Percentiles rank a stretch among this genome's conserved stretches.
These are phyloP conservation scores for Choiromyces venosus DNA, from an alignment of 495 filamentous ascomycete genomes.

Conservation along the genomic window DNA sequence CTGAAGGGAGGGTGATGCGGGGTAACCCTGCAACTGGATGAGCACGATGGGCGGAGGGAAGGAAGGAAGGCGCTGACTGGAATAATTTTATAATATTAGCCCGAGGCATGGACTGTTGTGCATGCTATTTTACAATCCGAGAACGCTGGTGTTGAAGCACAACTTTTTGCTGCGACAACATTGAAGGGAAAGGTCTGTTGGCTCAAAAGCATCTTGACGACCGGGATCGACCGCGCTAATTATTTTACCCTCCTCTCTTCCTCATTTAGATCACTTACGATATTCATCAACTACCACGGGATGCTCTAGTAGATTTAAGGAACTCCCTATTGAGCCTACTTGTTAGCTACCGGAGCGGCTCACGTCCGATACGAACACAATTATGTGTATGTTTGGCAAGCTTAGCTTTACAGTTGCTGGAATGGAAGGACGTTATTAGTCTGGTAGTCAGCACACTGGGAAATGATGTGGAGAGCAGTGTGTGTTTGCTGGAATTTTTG, in stretches of 20 bases:
- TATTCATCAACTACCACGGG: slow-evolving; percentile 73
- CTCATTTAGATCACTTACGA: slow-evolving; percentile 74
- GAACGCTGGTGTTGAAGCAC: slow-evolving; percentile 68
- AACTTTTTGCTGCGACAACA: slow-evolving; percentile 93
- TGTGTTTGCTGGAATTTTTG: slow-evolving; percentile 89
- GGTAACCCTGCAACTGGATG: slow-evolving; percentile 37
- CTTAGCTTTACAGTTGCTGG: slow-evolving; percentile 88
- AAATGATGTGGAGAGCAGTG: slow-evolving; percentile 64
- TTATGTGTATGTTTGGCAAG: slow-evolving; percentile 90
- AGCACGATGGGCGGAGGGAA: slow-evolving; percentile 30
- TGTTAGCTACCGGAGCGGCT: slow-evolving; percentile 69
- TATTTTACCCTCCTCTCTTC: neutral
- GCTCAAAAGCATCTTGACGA: slow-evolving; percentile 12
- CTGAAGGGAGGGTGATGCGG: slow-evolving; percentile 35
- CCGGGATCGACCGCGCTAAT: neutral
- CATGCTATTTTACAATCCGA: slow-evolving; percentile 75
- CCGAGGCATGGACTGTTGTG: slow-evolving; percentile 84
- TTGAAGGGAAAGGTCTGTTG: slow-evolving; percentile 87
- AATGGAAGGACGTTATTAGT: slow-evolving; percentile 89
- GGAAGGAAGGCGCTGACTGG: slow-evolving; percentile 38
- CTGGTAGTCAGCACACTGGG: slow-evolving; percentile 74
- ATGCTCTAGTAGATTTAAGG: slow-evolving; percentile 67
- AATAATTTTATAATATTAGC: slow-evolving; percentile 47
- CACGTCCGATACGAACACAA: slow-evolving; percentile 86
- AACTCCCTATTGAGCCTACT: slow-evolving; percentile 76